Evolutionary conservation across 352 stramenopile species (phyloP), one percentile per base, ranked within the genome.

Genomic region (Pythium coloratum): DNA sequence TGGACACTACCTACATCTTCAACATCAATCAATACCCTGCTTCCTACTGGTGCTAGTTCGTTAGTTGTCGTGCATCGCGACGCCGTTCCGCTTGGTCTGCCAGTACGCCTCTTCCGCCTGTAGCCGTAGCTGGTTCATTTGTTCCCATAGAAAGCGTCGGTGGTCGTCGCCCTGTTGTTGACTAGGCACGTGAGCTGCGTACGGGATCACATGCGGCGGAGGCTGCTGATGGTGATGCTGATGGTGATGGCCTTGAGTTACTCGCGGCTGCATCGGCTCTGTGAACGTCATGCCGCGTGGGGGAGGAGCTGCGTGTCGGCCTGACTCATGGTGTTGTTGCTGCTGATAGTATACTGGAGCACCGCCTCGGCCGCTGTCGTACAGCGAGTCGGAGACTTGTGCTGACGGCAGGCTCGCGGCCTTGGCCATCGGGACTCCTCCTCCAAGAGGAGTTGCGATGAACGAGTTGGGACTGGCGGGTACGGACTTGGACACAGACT

Each of bases 21-120:
- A 24, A 24, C 20, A 24, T 24, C 20, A 24, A 24, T 24, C 20
- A 24, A 24, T 24, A 24, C 20, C 20, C 20, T 12, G 50, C 24
- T 55, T 28, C n/a, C 50, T 32, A 40, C 8, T 38, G 20, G 20
- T 34, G 10, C 8, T 26, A 26, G 12, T 28, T 9, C 16, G 34
- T 18, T 56, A n/a, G 13, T 12, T 46, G 1, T 67, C 61, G 38
- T 68, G 40, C 55, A 70, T 70, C n/a, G 42, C 63, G n/a, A 34
- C 54, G 12, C 40, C 61, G 34, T 75, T 82, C 54, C 81, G 75
- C 53, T 80, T 82, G 20, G 81, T 83, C 47, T 86, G 70, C 62
- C 84, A 75, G 57, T 87, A 89, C n/a, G 81, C 79, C 2, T 77
- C 80, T 62, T 89, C 80, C 0, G 80, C 80, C n/a, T 75, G 76